Base-by-base conservation (phyloP, 2,329 filamentous ascomycete species). In the Fusarium acutatum region DNA sequence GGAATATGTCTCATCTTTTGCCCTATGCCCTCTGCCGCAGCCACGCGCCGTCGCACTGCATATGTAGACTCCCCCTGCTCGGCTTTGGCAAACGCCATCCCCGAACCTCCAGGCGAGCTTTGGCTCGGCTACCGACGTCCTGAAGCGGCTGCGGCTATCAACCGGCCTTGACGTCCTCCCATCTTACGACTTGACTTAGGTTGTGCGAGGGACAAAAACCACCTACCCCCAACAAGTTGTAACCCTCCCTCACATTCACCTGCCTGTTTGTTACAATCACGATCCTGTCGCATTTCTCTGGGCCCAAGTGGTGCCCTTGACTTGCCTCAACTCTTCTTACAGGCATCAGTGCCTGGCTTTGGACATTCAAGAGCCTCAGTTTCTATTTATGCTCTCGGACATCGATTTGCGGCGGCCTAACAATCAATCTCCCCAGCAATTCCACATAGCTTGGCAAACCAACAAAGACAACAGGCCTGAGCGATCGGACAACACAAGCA, bases 121-220 rank as follows among this genome's bases (percentile, higher is more conserved):
- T 66, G 67, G 72, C 75, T 77, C 75, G 75, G 75, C 69, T 77
- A 77, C 75, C 75, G 75, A 77, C 66, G 59, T 64, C 65, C 69
- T 67, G 62, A 64, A 56, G 60, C 62, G 69, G 64, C 44, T 50
- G 59, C 60, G 67, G 64, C 44, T 67, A 66, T 73, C 62, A 60
- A 61, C 62, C 60, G 41, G 46, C 44, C n/a, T 47, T 35, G 40
- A 49, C 59, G 57, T 57, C 72, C 64, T 59, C 61, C 54, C 67
- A 72, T 72, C 73, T 74, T 73, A 66, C 68, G 64, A 77, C 64
- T 50, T 60, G 53, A 40, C 53, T 60, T 67, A 7, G 50, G 43
- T 40, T 37, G 59, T 58, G 50, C 38, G 30, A 61, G 64, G 49
- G 46, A 76, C 72, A 77, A 77, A 77, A 76, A 70, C 75, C 72